Percentiles rank a stretch among this genome's conserved stretches.
Evolutionary conservation across 2,329 filamentous ascomycete genomes (phyloP).

Genomic region (Hymenoscyphus albidus): DNA sequence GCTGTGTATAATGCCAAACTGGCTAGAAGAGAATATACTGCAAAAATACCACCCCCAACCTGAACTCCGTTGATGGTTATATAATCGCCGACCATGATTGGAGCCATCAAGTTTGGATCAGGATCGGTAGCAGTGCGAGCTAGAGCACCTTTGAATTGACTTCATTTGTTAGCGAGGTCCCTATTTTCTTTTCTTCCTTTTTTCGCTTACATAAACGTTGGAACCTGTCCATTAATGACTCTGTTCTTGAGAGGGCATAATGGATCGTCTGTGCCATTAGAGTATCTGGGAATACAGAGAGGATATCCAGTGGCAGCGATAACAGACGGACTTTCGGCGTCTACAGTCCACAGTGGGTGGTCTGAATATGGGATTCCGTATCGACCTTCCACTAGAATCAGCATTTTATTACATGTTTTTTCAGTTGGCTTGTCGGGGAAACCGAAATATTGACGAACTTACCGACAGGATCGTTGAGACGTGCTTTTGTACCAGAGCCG

Average conservation of each 20-base stretch:
- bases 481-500: constrained; percentile 11
- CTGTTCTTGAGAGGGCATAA: constrained; percentile 39
- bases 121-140: constrained; percentile 26
- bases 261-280: constrained; percentile 33
- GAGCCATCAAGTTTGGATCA: constrained; percentile 40
- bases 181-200: neutral
- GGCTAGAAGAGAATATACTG: constrained; percentile 38
- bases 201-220: constrained; percentile 14
- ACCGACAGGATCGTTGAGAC: constrained; percentile 40
- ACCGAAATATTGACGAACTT: neutral
- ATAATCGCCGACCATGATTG: constrained; percentile 40
- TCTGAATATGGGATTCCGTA: constrained; percentile 39
- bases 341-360: constrained; percentile 43
- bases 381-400: constrained; percentile 32
- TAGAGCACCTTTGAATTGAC: constrained; percentile 17
- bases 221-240: constrained; percentile 7
- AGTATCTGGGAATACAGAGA: constrained; percentile 47
- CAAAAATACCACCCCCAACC: constrained; percentile 32
- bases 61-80: constrained; percentile 39
- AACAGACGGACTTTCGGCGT: constrained; percentile 46
- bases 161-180: neutral
- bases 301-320: constrained; percentile 48
- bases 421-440: neutral
- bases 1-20: constrained; percentile 38
- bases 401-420: neutral